Conservation (phyloP, 2,329 filamentous ascomycete species). For the Fusarium sp. region DNA sequence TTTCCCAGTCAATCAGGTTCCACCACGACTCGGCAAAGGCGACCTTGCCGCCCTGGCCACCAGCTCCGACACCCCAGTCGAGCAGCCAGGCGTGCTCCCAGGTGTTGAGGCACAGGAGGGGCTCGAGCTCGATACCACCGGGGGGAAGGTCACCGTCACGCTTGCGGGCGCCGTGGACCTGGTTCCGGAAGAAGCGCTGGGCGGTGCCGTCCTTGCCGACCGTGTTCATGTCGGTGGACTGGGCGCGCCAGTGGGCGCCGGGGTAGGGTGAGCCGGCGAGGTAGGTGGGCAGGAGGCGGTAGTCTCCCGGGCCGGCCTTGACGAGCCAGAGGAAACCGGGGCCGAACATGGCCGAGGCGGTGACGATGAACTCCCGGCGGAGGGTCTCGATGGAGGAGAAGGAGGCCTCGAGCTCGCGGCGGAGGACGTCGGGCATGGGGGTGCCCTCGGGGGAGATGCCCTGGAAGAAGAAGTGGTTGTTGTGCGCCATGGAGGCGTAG, state of each 20-base stretch:
- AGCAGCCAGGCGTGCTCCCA: slow-evolving; percentile 95
- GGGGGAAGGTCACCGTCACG: slow-evolving; percentile 61
- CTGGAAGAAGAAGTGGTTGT: slow-evolving; percentile 87
- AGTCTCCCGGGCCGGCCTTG: slow-evolving; percentile 61
- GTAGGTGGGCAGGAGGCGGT: slow-evolving; percentile 87
- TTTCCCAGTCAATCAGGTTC: slow-evolving; percentile 86
- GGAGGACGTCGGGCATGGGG: slow-evolving; percentile 68
- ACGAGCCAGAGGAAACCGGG: slow-evolving; percentile 98
- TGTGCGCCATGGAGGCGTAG: slow-evolving; percentile 95
- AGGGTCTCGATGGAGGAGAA: slow-evolving; percentile 90
- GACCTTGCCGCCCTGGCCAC: slow-evolving; percentile 78
- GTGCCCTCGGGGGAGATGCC: slow-evolving; percentile 58
- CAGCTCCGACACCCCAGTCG: slow-evolving; percentile 75
- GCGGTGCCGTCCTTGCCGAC: slow-evolving; percentile 55
- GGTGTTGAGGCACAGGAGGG: slow-evolving; percentile 91
- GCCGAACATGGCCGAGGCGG: slow-evolving; percentile 92
- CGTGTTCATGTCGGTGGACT: slow-evolving; percentile 78
- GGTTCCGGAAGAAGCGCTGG: slow-evolving; percentile 54
- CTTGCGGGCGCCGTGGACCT: slow-evolving; percentile 46
- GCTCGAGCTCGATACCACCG: slow-evolving; percentile 76
- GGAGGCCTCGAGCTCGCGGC: slow-evolving; percentile 70
- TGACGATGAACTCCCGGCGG: slow-evolving; percentile 81
- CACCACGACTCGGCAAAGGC: slow-evolving; percentile 86
- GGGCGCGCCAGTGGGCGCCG: slow-evolving; percentile 83
- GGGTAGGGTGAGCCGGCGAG: slow-evolving; percentile 90